Evolutionary conservation across 2,329 filamentous ascomycete species (phyloP).

Genomic region (Chaetomiaceae sp.): DNA sequence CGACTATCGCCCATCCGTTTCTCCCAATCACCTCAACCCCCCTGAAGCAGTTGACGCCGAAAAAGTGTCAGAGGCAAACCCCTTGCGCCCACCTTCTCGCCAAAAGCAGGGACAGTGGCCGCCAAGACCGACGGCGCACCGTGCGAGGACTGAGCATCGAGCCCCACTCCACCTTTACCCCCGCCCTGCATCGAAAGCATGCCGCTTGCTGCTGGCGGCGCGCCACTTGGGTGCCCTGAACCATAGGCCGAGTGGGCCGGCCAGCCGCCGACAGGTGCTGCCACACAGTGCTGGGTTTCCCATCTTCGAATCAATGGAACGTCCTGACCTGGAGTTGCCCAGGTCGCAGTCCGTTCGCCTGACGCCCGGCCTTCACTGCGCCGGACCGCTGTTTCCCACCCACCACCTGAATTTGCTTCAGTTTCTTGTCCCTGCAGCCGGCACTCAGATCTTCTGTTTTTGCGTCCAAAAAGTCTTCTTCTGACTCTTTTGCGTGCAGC

Average conservation of each 20-base stretch:
- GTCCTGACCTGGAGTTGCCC: constrained; percentile 7
- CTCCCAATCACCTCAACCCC: constrained; percentile 18
- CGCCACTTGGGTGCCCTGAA: constrained; percentile 10
- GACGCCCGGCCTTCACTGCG: background rate
- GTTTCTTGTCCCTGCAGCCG: constrained; percentile 28
- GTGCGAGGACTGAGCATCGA: constrained; percentile 4
- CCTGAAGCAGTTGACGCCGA: constrained; percentile 27
- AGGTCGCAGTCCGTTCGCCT: constrained; percentile 13
- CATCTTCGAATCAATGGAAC: constrained; percentile 17
- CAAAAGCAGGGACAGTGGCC: constrained; percentile 14
- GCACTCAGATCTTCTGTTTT: constrained; percentile 34
- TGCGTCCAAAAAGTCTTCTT: constrained; percentile 36
- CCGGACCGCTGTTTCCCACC: constrained; percentile 18
- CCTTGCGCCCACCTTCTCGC: constrained; percentile 1
- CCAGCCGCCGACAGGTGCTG: background rate
- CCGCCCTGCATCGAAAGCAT: constrained; percentile 1
- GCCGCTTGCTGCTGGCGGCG: constrained; percentile 14
- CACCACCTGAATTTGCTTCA: constrained; percentile 19
- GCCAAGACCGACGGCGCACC: constrained; percentile 21
- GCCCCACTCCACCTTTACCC: constrained; percentile 10
- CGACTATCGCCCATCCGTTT: background rate
- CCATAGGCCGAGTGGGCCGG: constrained; percentile 9
- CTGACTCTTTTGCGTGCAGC: constrained; percentile 37
- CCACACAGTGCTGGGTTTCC: constrained; percentile 21
- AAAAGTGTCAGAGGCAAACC: constrained; percentile 30